Conservation (phyloP, 129 eudicot species). For the Calendula officinalis region DNA sequence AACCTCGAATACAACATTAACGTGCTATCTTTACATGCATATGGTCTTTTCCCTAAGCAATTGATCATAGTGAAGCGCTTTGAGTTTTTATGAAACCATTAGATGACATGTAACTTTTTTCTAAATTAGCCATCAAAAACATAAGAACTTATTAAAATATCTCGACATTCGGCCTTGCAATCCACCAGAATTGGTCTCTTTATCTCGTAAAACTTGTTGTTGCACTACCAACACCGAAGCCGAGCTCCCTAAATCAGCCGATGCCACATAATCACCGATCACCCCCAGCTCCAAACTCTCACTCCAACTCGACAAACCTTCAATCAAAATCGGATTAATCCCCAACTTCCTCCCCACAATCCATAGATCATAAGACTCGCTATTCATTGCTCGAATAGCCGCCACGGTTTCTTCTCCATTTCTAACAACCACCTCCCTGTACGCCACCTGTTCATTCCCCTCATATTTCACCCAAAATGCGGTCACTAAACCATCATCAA, state of each 20-base stretch:
- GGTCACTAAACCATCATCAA: constrained; percentile 87
- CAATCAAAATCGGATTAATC: constrained; percentile 59
- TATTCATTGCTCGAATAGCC: constrained; percentile 61
- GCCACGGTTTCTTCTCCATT: constrained; percentile 80
- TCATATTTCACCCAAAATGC: constrained; percentile 96
- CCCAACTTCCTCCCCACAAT: constrained; percentile 81
- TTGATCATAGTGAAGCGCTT: no score
- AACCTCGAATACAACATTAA: no score
- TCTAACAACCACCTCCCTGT: constrained; percentile 69
- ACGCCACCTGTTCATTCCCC: constrained; percentile 53
- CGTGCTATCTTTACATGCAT: no score
- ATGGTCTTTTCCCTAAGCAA: no score
- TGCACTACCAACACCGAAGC: constrained; percentile 81
- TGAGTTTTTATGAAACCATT: no score
- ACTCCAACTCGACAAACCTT: constrained; percentile 69
- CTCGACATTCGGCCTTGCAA: constrained; percentile 27
- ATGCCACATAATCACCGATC: constrained; percentile 74
- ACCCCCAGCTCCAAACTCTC: constrained; percentile 69
- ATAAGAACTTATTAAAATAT: constrained; percentile 23
- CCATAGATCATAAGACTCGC: constrained; percentile 56
- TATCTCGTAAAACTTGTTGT: constrained; percentile 78
- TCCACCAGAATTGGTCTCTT: constrained; percentile 34
- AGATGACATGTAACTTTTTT: no score
- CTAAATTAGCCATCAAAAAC: constrained; percentile 8
- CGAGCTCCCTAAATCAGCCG: constrained; percentile 51